Evolutionary conservation across 2,329 filamentous ascomycete genomes (phyloP), one percentile per base, ranked within the genome.

Genomic region (Neonectria faginata): DNA sequence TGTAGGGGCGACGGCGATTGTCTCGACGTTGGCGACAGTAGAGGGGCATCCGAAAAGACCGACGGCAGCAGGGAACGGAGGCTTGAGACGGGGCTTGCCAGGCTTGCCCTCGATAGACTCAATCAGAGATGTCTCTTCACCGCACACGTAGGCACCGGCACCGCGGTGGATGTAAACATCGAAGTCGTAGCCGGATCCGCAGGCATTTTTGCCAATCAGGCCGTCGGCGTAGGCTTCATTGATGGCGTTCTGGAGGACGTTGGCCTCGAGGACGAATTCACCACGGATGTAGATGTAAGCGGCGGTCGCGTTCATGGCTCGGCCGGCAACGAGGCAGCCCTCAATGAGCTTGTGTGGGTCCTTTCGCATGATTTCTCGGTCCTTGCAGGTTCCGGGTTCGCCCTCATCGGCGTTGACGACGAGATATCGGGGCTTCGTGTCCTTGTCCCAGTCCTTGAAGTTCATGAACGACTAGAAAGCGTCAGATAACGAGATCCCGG

Each of bases 211-310:
- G 79, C 96, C 96, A 76, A 99, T 97, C 67, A 97, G 85, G 52
- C 96, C 96, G 62, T 92, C 95, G 77, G 92, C 89, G 82, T 99
- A 99, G 64, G 96, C 96, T 82, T 99, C 96, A 82, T 99, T 95
- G 79, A 99, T 99, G 69, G 96, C 96, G 69, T 90, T 89, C 83
- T 99, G 95, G 61, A 99, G 87, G 25, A 98, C 90, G 50, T 93
- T 92, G 16, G 96, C 96, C 83, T 99, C 96, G 77, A 97, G 89
- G 79, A 97, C 93, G 81, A 99, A 99, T 82, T 99, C 96, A 78
- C 96, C 96, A 79, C 96, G 94, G 76, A 99, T 99, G 82, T 99
- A 99, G 79, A 99, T 99, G 84, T 99, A 99, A 72, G 96, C 96
- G 64, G 96, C 96, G 52, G 93, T 96, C 77, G 94, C 96, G 84